These are phyloP conservation scores for Hymenochaete sp. DNA, from an alignment of 1,284 basidiomycete species.

Conservation along the genomic window DNA sequence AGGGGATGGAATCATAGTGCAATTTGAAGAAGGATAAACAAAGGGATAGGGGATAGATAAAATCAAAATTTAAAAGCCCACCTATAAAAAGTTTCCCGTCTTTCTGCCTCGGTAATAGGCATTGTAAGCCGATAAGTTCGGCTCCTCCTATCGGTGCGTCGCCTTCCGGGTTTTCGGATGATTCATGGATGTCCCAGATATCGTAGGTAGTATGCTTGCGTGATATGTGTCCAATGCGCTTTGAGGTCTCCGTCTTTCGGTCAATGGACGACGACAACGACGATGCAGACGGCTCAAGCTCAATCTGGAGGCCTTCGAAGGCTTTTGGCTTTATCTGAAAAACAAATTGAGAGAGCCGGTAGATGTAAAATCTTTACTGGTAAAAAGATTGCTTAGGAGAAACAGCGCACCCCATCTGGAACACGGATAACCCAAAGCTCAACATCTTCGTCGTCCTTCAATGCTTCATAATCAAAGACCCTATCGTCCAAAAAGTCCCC, in stretches of 20 bases:
- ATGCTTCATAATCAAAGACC: conserved; percentile 58
- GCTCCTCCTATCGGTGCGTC: conserved; percentile 42
- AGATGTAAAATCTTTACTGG: conserved; percentile 4
- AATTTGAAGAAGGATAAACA: no score
- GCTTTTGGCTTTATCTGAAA: conserved; percentile 56
- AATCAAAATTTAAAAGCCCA: no score
- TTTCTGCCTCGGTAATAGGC: conserved; percentile 54
- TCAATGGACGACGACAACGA: conserved; percentile 25
- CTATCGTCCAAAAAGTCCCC: conserved; percentile 36
- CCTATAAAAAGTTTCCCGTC: conserved; percentile 51
- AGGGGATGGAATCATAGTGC: not conserved
- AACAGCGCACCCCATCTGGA: conserved; percentile 48
- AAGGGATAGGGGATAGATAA: no score
- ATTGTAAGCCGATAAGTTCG: conserved; percentile 50
- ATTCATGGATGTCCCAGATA: conserved; percentile 15
- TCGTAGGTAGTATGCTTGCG: not conserved
- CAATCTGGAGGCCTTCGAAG: conserved; percentile 42
- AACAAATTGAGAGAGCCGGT: not conserved
- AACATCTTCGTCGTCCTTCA: conserved; percentile 44
- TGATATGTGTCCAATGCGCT: not conserved
- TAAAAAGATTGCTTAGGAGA: not conserved
- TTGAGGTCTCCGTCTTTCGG: not conserved
- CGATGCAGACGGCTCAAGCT: conserved; percentile 25
- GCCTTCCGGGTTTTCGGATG: conserved; percentile 28
- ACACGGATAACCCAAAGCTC: conserved; percentile 66